Percentiles rank a stretch among this genome's conserved stretches.
Conservation (phyloP, 805 yeast species). For the Crinitomyces ghanaensis region DNA sequence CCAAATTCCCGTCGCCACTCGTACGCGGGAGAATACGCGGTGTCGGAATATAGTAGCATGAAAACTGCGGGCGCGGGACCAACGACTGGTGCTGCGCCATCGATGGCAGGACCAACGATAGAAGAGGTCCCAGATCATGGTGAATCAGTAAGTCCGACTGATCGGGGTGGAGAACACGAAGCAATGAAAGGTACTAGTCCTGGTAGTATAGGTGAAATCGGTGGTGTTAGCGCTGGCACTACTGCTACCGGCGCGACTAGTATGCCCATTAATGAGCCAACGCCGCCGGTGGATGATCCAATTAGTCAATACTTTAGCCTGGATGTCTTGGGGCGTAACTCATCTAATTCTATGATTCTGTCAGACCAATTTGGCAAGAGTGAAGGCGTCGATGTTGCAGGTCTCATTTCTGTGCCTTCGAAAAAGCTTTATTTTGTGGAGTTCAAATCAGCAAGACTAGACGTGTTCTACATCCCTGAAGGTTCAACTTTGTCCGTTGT, state of each 20-base stretch:
- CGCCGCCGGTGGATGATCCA: too few relatives aligned
- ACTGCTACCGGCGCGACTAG: not conserved
- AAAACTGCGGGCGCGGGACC: too few relatives aligned
- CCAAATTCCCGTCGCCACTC: slow-evolving; percentile 18
- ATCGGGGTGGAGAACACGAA: too few relatives aligned
- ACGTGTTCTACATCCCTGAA: slow-evolving; percentile 56
- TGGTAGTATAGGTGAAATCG: too few relatives aligned
- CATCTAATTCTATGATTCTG: slow-evolving; percentile 7
- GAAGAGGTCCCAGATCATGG: too few relatives aligned
- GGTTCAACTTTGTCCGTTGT: slow-evolving; percentile 28
- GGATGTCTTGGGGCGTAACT: slow-evolving; percentile 14
- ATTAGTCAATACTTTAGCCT: slow-evolving; percentile 12
- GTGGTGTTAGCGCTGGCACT: not conserved
- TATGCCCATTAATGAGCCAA: not conserved
- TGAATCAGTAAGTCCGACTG: too few relatives aligned
- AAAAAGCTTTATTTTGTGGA: slow-evolving; percentile 47
- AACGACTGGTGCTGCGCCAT: too few relatives aligned
- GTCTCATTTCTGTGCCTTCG: slow-evolving; percentile 19
- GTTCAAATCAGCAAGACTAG: slow-evolving; percentile 71
- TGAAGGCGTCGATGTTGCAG: slow-evolving; percentile 7
- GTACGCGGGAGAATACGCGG: slow-evolving; percentile 15
- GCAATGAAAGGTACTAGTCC: too few relatives aligned
- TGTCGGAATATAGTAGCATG: too few relatives aligned
- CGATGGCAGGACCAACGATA: too few relatives aligned
- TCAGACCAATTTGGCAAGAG: too few relatives aligned